Evolutionary conservation across 179 eudicot species (phyloP).

Genomic region (Heliamphora pulchella): DNA sequence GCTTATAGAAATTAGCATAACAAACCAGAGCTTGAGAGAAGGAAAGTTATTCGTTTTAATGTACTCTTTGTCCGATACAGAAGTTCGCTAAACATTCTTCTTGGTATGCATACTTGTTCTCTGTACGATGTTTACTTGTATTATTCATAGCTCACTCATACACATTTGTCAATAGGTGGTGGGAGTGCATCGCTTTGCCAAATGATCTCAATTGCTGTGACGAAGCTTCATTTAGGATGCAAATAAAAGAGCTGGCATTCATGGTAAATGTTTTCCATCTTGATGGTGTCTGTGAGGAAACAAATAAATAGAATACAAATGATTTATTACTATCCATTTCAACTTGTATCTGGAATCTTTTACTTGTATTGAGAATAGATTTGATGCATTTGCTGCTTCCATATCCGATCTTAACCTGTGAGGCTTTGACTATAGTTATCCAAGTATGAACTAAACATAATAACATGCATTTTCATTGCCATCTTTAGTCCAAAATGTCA

Average conservation of each 20-base stretch:
- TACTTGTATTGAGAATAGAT: not conserved
- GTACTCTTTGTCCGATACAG: not conserved
- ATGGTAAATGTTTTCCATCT: conserved; percentile 34
- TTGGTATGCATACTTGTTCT: not conserved
- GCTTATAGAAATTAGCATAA: not conserved
- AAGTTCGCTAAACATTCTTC: not conserved
- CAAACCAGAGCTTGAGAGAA: not conserved
- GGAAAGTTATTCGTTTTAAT: not conserved
- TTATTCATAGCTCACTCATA: not conserved
- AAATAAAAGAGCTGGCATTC: conserved; percentile 71
- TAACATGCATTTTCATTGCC: not conserved
- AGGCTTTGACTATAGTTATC: not conserved
- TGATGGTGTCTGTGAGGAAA: not conserved
- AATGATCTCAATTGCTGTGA: conserved; percentile 60
- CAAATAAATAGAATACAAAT: not conserved
- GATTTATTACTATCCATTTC: conserved; percentile 5
- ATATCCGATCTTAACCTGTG: not conserved
- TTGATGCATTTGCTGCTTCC: not conserved
- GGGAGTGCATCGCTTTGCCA: conserved; percentile 92
- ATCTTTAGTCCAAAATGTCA: not conserved
- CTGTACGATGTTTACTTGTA: not conserved
- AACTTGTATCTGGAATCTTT: not conserved
- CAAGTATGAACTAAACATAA: not conserved
- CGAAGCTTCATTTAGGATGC: conserved; percentile 64
- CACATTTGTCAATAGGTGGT: conserved; percentile 55